Evolutionary conservation across 1,139 yeast genomes (phyloP), one percentile per base, ranked within the genome.

Genomic region (Suhomyces bolitotheri): DNA sequence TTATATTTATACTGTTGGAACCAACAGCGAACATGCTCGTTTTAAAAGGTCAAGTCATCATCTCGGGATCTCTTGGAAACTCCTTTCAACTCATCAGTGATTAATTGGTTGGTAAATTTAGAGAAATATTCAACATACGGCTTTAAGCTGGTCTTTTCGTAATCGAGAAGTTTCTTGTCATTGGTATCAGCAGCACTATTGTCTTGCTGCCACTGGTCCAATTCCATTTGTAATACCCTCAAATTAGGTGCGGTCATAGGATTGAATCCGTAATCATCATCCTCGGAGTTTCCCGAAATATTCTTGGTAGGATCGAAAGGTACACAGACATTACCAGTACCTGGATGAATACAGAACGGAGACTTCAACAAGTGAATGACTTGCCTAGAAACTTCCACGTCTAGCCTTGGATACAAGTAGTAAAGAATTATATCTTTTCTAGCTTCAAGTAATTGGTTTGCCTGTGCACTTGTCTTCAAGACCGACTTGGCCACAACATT

Each of bases 311-410:
- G 79, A 52, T 82, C 86, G 50, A 92, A 89, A 0, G 98, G 97
- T 6, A 94, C 97, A 77, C 98, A 92, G 4, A 92, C 86, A 50
- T 89, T 85, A n/a, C 97, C 97, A 0, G 99, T 94, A 5, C 89
- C 82, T 1, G 99, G 99, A 57, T 92, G 99, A 31, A 92, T 82
- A 67, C 97, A 92, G 59, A 94, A 92, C n/a, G 99, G 99, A 1
- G 97, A 85, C 56, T 92, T 92, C 51, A 92, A 76, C 64, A 92
- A 81, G 66, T 92, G 99, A 60, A 82, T 87, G 49, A 90, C 71
- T 58, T 86, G 95, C 48, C 83, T 76, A 7, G 98, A 85, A 27
- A 92, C 99, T 58, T 90, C 95, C 36, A 85, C 80, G 75, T 92
- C 99, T 45, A 92, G 69, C 49, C 96, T 76, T 19, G 99, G 98